Percentiles rank a stretch among this genome's conserved stretches.
These are phyloP conservation scores for Plasmodium malariae DNA, from an alignment of 169 alveolate species.

Conservation along the genomic window DNA sequence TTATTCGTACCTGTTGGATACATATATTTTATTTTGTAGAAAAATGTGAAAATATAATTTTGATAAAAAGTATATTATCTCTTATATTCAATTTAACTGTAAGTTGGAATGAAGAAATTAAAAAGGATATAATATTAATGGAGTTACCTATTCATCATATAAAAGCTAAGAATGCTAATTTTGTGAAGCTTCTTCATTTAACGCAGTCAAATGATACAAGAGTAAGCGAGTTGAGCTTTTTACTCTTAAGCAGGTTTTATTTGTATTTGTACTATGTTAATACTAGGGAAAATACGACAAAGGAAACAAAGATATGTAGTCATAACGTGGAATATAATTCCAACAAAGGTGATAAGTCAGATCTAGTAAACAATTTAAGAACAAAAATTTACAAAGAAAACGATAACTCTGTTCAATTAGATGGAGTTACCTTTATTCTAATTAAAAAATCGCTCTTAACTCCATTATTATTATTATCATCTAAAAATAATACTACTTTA, in stretches of 20 bases:
- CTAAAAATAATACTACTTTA: background rate
- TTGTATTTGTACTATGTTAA: slow-evolving; percentile 17
- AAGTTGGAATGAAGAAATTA: slow-evolving; percentile 13
- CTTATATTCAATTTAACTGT: slow-evolving; percentile 30
- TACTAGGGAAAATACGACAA: background rate
- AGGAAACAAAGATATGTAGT: background rate
- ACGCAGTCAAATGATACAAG: background rate
- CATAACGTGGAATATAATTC: background rate
- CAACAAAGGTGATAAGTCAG: background rate
- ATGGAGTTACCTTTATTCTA: slow-evolving; percentile 2
- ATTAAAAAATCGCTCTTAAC: background rate
- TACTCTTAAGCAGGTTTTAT: slow-evolving; percentile 17
- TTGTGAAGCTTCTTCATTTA: background rate
- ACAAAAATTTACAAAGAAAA: slow-evolving; percentile 15
- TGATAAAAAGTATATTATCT: slow-evolving; percentile 11
- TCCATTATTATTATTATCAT: background rate
- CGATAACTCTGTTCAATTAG: slow-evolving; percentile 7
- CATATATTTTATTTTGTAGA: slow-evolving; percentile 27
- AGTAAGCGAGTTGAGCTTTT: slow-evolving; percentile 9
- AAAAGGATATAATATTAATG: too few species aligned
- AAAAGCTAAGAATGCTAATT: background rate
- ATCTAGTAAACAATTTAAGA: background rate
- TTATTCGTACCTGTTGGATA: background rate
- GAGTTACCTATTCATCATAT: background rate
- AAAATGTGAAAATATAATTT: background rate